Conservation (phyloP, 768 basidiomycete genomes). For the Kwoniella newhampshirensis region DNA sequence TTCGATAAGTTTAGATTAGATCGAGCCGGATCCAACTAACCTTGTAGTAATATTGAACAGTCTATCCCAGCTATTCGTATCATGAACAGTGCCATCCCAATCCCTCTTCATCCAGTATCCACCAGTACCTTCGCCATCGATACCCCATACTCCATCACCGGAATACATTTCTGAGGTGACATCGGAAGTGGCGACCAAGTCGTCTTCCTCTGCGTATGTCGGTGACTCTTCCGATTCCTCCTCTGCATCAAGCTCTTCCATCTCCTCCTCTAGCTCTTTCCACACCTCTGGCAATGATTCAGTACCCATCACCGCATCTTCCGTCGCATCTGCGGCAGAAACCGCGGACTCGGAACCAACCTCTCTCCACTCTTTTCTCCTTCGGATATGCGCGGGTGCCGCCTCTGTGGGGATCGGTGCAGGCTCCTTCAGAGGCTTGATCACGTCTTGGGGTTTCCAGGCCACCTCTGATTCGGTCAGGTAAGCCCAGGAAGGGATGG, state of each 20-base stretch:
- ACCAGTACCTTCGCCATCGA: constrained; percentile 43
- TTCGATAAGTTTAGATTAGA: constrained; percentile 11
- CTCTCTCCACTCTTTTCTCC: constrained; percentile 19
- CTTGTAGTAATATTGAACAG: constrained; percentile 44
- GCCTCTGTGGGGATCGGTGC: neutral
- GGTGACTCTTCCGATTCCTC: constrained; percentile 17
- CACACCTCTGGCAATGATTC: constrained; percentile 20
- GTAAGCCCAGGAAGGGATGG: constrained; percentile 75
- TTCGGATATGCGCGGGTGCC: neutral
- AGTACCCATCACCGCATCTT: constrained; percentile 9
- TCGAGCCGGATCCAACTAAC: constrained; percentile 31
- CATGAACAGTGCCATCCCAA: constrained; percentile 49
- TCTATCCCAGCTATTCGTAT: constrained; percentile 43
- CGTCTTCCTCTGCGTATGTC: constrained; percentile 4
- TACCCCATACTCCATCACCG: constrained; percentile 28
- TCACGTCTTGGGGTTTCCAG: constrained; percentile 58
- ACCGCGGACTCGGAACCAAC: constrained; percentile 4
- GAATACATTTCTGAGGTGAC: constrained; percentile 3
- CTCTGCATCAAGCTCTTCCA: constrained; percentile 22
- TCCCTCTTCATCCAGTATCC: constrained; percentile 47
- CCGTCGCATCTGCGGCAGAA: neutral
- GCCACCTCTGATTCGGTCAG: constrained; percentile 72
- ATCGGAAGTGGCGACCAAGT: neutral
- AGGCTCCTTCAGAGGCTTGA: constrained; percentile 55
- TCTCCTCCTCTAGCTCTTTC: constrained; percentile 27